These are phyloP conservation scores for Tritrichomonas foetus DNA, from an alignment of 208 protist species.

Conservation along the genomic window DNA sequence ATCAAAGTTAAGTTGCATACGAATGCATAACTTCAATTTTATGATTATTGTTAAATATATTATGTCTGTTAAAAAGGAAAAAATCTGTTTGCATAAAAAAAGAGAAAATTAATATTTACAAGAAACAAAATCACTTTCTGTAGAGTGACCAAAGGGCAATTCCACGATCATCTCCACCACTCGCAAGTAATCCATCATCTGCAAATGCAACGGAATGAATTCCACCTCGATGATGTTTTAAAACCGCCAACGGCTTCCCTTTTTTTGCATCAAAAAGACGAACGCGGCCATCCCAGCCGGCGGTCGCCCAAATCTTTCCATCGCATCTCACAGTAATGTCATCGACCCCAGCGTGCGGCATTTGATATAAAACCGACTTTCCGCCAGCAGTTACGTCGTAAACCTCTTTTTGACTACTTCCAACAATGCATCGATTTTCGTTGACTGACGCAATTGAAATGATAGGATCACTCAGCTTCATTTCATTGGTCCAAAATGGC, in stretches of 20 bases:
- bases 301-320: constrained; percentile 4
- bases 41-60: too few relatives aligned
- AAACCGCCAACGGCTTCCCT: neutral
- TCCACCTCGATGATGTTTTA: constrained; percentile 37
- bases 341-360: constrained; percentile 38
- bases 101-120: too few relatives aligned
- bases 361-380: neutral
- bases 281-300: constrained; percentile 40
- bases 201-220: constrained; percentile 41
- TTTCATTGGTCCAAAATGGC: neutral
- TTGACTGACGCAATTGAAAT: neutral
- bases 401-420: constrained; percentile 16
- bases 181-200: constrained; percentile 23
- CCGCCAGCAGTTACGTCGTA: neutral
- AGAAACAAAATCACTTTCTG: too few relatives aligned
- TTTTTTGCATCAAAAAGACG: constrained; percentile 40
- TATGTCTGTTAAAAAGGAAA: too few relatives aligned
- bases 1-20: too few relatives aligned
- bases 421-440: neutral
- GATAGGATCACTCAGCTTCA: neutral
- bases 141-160: constrained; percentile 40
- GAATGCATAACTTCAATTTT: too few relatives aligned
- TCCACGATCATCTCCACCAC: constrained; percentile 33
- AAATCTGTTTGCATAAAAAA: too few relatives aligned
- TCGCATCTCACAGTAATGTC: constrained; percentile 19